These are phyloP conservation scores for Penicillium pulvis DNA, from an alignment of 495 filamentous ascomycete species.

Conservation along the genomic window DNA sequence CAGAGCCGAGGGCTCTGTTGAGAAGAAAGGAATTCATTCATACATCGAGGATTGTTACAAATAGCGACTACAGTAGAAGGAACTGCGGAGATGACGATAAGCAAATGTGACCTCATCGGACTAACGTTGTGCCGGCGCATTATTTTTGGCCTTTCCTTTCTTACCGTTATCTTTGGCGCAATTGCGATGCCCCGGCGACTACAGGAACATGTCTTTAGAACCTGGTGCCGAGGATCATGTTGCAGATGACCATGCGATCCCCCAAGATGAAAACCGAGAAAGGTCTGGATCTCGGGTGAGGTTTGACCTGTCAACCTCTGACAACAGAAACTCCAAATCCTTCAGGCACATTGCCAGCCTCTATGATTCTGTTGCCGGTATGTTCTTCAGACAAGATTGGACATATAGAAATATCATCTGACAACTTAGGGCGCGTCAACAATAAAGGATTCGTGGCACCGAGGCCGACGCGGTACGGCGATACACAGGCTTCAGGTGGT, in stretches of 20 bases:
- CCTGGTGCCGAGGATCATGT: not conserved
- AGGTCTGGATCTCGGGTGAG: slow-evolving; percentile 1
- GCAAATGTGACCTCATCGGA: slow-evolving; percentile 28
- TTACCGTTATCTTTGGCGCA: not conserved
- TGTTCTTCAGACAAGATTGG: slow-evolving; percentile 1
- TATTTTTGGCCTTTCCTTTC: slow-evolving; percentile 3
- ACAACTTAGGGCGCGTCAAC: slow-evolving; percentile 52
- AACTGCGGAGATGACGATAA: not conserved
- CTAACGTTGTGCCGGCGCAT: slow-evolving; percentile 30
- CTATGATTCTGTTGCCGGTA: slow-evolving; percentile 83
- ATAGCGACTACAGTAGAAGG: not conserved
- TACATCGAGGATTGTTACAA: slow-evolving; percentile 32
- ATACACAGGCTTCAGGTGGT: slow-evolving; percentile 53
- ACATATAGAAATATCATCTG: slow-evolving; percentile 5
- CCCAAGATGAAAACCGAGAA: not conserved
- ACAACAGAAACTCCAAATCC: not conserved
- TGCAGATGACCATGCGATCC: not conserved
- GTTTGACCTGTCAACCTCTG: slow-evolving; percentile 2
- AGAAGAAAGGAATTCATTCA: slow-evolving; percentile 84
- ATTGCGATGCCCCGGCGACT: not conserved
- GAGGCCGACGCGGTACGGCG: slow-evolving; percentile 46
- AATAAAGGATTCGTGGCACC: slow-evolving; percentile 41
- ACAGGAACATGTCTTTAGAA: not conserved
- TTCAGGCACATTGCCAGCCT: slow-evolving; percentile 52
- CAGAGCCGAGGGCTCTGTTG: slow-evolving; percentile 66